Base-by-base conservation (phyloP, 2,329 filamentous ascomycete species). In the Didymosphaeria variabile region DNA sequence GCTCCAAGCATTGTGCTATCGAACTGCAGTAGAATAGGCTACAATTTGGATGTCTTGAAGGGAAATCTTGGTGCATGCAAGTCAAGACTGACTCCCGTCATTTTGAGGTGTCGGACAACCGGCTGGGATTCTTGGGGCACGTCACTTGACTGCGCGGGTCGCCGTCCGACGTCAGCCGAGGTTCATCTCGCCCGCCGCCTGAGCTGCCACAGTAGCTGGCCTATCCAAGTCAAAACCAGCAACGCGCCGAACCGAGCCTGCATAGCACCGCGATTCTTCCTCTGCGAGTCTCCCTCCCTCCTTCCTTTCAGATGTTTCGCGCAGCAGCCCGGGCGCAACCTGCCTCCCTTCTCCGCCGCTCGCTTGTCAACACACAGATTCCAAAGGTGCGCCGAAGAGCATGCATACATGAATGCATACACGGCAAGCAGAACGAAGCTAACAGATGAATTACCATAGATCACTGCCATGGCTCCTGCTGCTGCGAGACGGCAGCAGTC, bases 401-500 rank as follows among this genome's bases (percentile, higher is more conserved):
- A 46, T 53, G 26, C 44, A 58, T 17, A 29, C 29, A 29, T n/a
- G n/a, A n/a, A n/a, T 29, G 26, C 26, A 29, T 29, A 29, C 26
- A 29, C 23, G 54, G 34, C 32, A 38, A 38, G 32, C 17, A 32
- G 17, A 17, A 45, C 17, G 47, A 15, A 49, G 29, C 53, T 55
- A 40, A 29, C 59, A 13, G 58, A 32, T 44, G 5, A 31, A 19
- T 8, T 17, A 40, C 23, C 51, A 19, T 45, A 79, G 76, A 71
- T 76, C 62, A 34, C 71, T 49, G 64, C 74, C 65, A 79, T 79
- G 77, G 71, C 77, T 49, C 73, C 76, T 60, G 61, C 60, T 17
- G 51, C 59, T 50, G 55, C 69, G 53, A 66, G 75, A 59, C 71
- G 79, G 59, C 81, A 82, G 72, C 77, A 80, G 71, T 82, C 80